Evolutionary conservation across 2,329 filamentous ascomycete species (phyloP).

Genomic region (Scleromitrula shiraiana): DNA sequence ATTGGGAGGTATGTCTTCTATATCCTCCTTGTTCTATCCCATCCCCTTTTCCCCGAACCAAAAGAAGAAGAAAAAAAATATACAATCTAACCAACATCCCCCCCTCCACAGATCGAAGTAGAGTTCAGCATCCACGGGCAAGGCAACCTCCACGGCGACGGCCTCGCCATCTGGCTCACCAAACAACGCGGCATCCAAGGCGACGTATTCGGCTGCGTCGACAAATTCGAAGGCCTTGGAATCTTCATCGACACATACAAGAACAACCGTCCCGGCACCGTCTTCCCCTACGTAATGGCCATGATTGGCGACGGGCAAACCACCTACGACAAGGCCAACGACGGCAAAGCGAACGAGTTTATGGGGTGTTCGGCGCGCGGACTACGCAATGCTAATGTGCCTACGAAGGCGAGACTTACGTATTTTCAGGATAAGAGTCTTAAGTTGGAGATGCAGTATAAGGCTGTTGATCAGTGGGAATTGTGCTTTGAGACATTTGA

Average conservation of each 20-base stretch:
- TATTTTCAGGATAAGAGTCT: slow-evolving; percentile 96
- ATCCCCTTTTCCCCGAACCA: too few relatives aligned
- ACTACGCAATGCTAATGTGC: slow-evolving; percentile 68
- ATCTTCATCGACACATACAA: slow-evolving; percentile 98
- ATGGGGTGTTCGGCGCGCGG: slow-evolving; percentile 93
- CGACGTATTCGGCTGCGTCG: slow-evolving; percentile 77
- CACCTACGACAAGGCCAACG: slow-evolving; percentile 83
- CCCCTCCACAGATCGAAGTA: slow-evolving; percentile 60
- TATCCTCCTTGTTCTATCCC: neutral
- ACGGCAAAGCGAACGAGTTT: slow-evolving; percentile 87
- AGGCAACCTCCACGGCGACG: slow-evolving; percentile 88
- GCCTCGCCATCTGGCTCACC: slow-evolving; percentile 96
- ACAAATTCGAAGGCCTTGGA: slow-evolving; percentile 88
- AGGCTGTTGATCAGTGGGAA: slow-evolving; percentile 79
- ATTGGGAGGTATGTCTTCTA: slow-evolving; percentile 66
- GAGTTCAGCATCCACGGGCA: slow-evolving; percentile 91
- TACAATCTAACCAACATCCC: slow-evolving; percentile 2
- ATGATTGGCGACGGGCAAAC: slow-evolving; percentile 93
- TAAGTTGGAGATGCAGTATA: slow-evolving; percentile 90
- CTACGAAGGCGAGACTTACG: slow-evolving; percentile 81
- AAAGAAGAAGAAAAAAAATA: too few relatives aligned
- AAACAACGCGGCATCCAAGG: slow-evolving; percentile 78
- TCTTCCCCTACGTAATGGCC: slow-evolving; percentile 97
- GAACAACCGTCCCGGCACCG: slow-evolving; percentile 91
- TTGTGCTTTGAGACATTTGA: slow-evolving; percentile 73